Base-by-base conservation (phyloP, 148 eudicot species). In the Linanthus parryae region DNA sequence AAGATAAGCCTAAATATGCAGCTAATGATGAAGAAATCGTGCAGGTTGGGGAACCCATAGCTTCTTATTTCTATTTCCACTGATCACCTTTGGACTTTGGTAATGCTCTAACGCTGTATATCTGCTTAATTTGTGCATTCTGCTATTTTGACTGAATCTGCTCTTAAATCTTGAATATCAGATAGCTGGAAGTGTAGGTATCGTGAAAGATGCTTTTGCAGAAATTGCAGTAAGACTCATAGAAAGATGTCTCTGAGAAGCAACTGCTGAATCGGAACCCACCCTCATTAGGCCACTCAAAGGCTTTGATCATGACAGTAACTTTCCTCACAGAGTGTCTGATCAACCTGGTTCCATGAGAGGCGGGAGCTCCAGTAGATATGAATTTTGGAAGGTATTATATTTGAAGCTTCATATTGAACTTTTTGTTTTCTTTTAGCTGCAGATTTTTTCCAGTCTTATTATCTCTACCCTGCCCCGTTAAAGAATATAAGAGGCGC, bases 11-110 rank as follows among this genome's bases (percentile, higher is more conserved):
- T 12, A 73, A 72, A 44, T 82, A 71, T 63, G 89, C 89, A 40
- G 75, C 77, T 19, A 76, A 63, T 58, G 83, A 85, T 52, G 95
- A 82, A 70, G 95, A 85, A 64, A 89, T 85, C 63, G 95, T 85
- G 65, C 89, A 79, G 88, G 95, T 85, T 36, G 25, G 39, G 17
- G 8, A 15, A 23, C 27, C 18, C 31, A 24, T 10, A 1, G 29
- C 22, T 46, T 23, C 29, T 46, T 46, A 2, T 26, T 1, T 46
- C 3, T 5, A 23, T 46, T 1, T 18, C 16, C n/a, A 2, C 47
- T 2, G 11, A 5, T 11, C 5, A 5, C 7, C n/a, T n/a, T 31
- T 31, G 11, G 5, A 5, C 5, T 31, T 31, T 31, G 5, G 35
- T 31, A 5, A n/a, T n/a, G n/a, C n/a, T n/a, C n/a, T n/a, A n/a